Evolutionary conservation across 331 rosid genomes (phyloP).

Genomic region (Pyracantha coccinea): DNA sequence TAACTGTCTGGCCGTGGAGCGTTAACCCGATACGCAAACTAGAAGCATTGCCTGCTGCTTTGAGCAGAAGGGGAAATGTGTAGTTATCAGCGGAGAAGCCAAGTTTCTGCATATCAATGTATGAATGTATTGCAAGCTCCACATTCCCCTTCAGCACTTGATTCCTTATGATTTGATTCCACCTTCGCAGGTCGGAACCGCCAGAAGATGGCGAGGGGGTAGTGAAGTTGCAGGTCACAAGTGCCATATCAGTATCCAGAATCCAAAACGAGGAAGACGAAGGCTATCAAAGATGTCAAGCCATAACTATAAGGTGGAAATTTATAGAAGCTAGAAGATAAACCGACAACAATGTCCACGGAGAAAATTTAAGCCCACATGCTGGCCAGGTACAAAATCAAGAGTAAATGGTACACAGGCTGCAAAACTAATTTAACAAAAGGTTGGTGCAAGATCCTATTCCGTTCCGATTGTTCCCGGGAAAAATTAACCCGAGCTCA

Average conservation of each 20-base stretch:
- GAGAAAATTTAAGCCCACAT: background rate
- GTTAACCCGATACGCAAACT: background rate
- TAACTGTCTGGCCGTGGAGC: constrained; percentile 16
- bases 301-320: background rate
- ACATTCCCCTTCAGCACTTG: constrained; percentile 13
- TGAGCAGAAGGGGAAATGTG: constrained; percentile 23
- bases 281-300: background rate
- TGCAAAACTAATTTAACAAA: background rate
- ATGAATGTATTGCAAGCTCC: constrained; percentile 12
- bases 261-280: background rate
- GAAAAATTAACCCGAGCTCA: background rate
- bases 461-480: background rate
- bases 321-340: background rate
- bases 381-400: background rate
- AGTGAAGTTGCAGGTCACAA: constrained; percentile 3
- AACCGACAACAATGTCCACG: background rate
- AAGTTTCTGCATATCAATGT: constrained; percentile 15
- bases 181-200: background rate
- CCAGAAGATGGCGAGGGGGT: background rate
- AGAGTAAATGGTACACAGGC: background rate
- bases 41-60: constrained; percentile 13
- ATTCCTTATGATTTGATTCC: constrained; percentile 17
- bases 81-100: constrained; percentile 20
- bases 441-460: background rate
- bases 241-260: constrained; percentile 7